A percentile compares a stretch with the other conserved stretches of the same genome.
Conservation (phyloP, 306 rosid genomes). For the Malus sieversii region DNA sequence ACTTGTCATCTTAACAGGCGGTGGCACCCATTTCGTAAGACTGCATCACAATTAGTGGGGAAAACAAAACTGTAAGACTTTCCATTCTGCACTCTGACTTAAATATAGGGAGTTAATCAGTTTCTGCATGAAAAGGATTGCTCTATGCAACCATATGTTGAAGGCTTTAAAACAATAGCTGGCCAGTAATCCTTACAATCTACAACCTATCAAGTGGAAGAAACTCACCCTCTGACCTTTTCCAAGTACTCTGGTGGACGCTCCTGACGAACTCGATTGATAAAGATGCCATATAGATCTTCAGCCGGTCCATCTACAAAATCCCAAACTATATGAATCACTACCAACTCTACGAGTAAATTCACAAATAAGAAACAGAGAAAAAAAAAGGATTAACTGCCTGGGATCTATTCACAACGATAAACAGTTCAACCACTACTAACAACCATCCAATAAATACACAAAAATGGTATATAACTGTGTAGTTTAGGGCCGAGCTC, state of each 20-base stretch:
- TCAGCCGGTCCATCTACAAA: constrained; percentile 92
- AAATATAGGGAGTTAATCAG: background rate
- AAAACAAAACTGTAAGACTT: background rate
- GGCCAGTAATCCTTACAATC: background rate
- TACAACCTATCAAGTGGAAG: constrained; percentile 9
- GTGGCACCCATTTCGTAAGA: constrained; percentile 97
- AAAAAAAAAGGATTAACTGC: background rate
- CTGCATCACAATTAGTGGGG: constrained; percentile 34
- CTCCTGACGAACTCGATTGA: constrained; percentile 84
- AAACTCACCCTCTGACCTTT: constrained; percentile 81
- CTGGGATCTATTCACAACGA: background rate
- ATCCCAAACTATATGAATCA: background rate
- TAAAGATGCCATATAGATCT: constrained; percentile 84
- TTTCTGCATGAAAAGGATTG: background rate
- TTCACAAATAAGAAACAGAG: background rate
- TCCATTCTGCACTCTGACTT: background rate
- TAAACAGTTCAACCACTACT: background rate
- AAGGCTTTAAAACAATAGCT: background rate
- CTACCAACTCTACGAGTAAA: background rate
- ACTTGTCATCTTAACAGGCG: constrained; percentile 94
- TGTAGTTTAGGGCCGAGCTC: background rate
- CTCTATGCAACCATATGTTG: background rate
- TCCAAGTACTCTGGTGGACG: constrained; percentile 77
- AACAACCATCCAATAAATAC: background rate
- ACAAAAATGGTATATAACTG: background rate